A percentile compares a stretch with the other conserved stretches of the same genome.
Conservation (phyloP, 2,329 filamentous ascomycete genomes). For the Penicillium sp. region DNA sequence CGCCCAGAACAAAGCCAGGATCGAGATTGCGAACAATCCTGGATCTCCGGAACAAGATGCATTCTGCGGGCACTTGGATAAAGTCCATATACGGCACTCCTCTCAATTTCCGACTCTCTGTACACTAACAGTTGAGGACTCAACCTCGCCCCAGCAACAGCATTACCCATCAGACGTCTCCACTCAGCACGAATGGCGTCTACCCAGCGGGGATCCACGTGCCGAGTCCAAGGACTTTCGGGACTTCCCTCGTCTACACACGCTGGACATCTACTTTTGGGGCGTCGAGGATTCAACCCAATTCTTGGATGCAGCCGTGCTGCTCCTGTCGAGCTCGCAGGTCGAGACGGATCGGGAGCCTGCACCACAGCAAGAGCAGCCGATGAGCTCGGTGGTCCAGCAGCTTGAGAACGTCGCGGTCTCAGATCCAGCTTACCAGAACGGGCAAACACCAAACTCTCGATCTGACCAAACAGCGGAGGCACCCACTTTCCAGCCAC, state of each 20-base stretch:
- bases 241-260: conserved; percentile 57
- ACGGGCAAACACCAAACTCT: conserved; percentile 45
- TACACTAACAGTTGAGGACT: conserved; percentile 56
- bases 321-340: conserved; percentile 39
- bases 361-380: conserved; percentile 34
- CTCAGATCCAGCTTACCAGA: conserved; percentile 51
- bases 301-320: conserved; percentile 51
- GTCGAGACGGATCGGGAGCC: conserved; percentile 53
- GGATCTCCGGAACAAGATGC: conserved; percentile 66
- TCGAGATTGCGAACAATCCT: conserved; percentile 66
- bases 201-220: conserved; percentile 54
- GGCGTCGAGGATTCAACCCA: conserved; percentile 58
- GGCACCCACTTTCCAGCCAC: conserved; percentile 19
- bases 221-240: conserved; percentile 55
- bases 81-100: conserved; percentile 56
- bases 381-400: conserved; percentile 63
- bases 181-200: conserved; percentile 55
- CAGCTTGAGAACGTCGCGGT: conserved; percentile 64
- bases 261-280: conserved; percentile 66
- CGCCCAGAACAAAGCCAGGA: conserved; percentile 53
- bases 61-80: conserved; percentile 59
- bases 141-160: conserved; percentile 27
- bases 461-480: conserved; percentile 29
- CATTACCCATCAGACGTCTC: conserved; percentile 25
- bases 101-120: conserved; percentile 62